A percentile compares a stretch with the other conserved stretches of the same genome.
phyloP scores from a whole-genome alignment of 441 rosid genomes.

The Gossypium schwendimanii region DNA sequence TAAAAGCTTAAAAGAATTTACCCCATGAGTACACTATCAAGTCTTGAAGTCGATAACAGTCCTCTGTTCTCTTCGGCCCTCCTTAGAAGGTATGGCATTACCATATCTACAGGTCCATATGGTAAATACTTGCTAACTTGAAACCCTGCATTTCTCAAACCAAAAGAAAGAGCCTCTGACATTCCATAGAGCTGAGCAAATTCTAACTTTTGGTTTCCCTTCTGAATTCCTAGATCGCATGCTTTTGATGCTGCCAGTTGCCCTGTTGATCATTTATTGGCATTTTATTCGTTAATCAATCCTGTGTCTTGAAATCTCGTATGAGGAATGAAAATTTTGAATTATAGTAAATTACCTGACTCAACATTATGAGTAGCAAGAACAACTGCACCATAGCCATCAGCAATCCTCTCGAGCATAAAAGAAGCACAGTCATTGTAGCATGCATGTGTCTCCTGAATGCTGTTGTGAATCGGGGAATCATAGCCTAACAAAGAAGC shows the following conservation, averaged over 20 bases:
- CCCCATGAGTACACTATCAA: slow-evolving; percentile 68
- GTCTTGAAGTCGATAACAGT: slow-evolving; percentile 46
- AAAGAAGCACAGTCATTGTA: slow-evolving; percentile 62
- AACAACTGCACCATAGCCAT: slow-evolving; percentile 41
- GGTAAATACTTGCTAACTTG: slow-evolving; percentile 89
- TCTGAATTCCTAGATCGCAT: slow-evolving; percentile 48
- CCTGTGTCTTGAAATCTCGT: neutral
- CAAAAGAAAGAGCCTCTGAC: slow-evolving; percentile 71
- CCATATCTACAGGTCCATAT: slow-evolving; percentile 61
- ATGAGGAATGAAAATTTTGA: neutral
- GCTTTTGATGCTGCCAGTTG: slow-evolving; percentile 56
- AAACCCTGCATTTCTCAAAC: slow-evolving; percentile 75
- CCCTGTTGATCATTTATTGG: slow-evolving; percentile 27
- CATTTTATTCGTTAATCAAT: neutral
- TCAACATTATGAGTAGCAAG: slow-evolving; percentile 79
- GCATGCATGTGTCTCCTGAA: slow-evolving; percentile 62
- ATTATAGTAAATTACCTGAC: slow-evolving; percentile 35
- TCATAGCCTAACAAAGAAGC: slow-evolving; percentile 61
- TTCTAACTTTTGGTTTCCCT: slow-evolving; percentile 43
- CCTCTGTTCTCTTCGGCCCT: slow-evolving; percentile 93
- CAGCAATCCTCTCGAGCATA: slow-evolving; percentile 51
- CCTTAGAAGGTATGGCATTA: slow-evolving; percentile 73
- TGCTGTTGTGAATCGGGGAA: slow-evolving; percentile 65
- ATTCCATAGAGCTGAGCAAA: slow-evolving; percentile 91
- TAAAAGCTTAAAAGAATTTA: slow-evolving; percentile 8